Conservation (phyloP, 257 asterid genomes). For the Cynanchum wilfordii region DNA sequence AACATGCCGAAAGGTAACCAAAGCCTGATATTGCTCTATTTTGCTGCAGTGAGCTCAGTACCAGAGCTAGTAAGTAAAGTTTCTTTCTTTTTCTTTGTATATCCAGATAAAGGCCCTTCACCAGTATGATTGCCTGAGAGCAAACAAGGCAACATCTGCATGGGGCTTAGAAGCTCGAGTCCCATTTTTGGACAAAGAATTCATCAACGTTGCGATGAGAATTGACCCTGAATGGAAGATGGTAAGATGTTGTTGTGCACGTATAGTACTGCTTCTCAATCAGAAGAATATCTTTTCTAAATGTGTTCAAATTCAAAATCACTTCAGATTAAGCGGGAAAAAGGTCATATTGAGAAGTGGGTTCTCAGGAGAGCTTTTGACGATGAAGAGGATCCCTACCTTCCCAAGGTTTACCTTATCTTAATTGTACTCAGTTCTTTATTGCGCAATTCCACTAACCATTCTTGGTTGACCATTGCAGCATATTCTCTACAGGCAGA, state of each 20-base stretch:
- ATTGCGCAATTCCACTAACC: background rate
- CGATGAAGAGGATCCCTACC: constrained; percentile 80
- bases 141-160: constrained; percentile 92
- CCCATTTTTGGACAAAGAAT: constrained; percentile 88
- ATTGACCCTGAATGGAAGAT: constrained; percentile 88
- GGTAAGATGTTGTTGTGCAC: constrained; percentile 31
- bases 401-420: constrained; percentile 64
- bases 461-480: constrained; percentile 30
- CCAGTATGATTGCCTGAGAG: constrained; percentile 89
- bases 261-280: background rate
- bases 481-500: constrained; percentile 92
- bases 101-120: constrained; percentile 91
- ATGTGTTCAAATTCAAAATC: background rate
- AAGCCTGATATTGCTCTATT: background rate
- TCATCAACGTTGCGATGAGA: constrained; percentile 80
- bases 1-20: constrained; percentile 74
- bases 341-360: constrained; percentile 93
- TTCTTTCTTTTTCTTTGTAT: background rate
- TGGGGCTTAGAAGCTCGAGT: constrained; percentile 99
- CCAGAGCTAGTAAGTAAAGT: constrained; percentile 2
- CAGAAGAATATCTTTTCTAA: background rate
- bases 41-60: background rate
- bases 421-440: background rate
- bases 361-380: constrained; percentile 88
- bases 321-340: constrained; percentile 62